Evolutionary conservation across 78 protist species (phyloP).

Genomic region (Tieghemostelium lacteum): DNA sequence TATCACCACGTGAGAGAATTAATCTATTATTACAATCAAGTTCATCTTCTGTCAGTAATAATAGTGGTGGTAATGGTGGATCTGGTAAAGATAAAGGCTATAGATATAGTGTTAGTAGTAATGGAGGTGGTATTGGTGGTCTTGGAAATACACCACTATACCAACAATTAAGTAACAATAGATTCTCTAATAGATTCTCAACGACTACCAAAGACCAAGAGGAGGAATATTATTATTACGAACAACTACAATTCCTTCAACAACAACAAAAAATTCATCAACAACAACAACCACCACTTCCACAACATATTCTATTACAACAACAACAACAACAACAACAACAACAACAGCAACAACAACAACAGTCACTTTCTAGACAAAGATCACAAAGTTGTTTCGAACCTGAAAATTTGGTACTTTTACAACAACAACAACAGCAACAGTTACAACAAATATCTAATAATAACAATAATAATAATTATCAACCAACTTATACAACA

Average conservation of each 20-base stretch:
- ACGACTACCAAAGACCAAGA: neutral
- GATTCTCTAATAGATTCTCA: neutral
- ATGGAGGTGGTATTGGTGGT: slow-evolving; percentile 6
- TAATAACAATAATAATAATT: neutral
- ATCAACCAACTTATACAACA: slow-evolving; percentile 15
- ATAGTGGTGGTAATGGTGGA: neutral
- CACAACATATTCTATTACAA: slow-evolving; percentile 1
- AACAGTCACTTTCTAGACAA: slow-evolving; percentile 28
- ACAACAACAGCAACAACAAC: neutral
- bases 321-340: neutral
- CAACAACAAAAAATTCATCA: slow-evolving; percentile 28
- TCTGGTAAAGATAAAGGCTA: neutral
- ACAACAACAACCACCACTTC: slow-evolving; percentile 22
- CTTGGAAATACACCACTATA: neutral
- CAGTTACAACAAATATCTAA: slow-evolving; percentile 25
- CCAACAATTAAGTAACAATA: neutral
- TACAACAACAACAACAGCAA: slow-evolving; percentile 14
- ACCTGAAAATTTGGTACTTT: neutral
- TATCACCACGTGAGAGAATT: slow-evolving; percentile 60
- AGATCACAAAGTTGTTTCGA: slow-evolving; percentile 75
- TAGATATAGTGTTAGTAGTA: neutral
- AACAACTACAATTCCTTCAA: slow-evolving; percentile 21
- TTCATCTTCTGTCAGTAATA: neutral
- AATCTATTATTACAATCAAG: slow-evolving; percentile 4
- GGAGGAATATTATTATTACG: neutral